Base-by-base conservation (phyloP, 441 rosid genomes). In the Euphorbia schlechtendalii region DNA sequence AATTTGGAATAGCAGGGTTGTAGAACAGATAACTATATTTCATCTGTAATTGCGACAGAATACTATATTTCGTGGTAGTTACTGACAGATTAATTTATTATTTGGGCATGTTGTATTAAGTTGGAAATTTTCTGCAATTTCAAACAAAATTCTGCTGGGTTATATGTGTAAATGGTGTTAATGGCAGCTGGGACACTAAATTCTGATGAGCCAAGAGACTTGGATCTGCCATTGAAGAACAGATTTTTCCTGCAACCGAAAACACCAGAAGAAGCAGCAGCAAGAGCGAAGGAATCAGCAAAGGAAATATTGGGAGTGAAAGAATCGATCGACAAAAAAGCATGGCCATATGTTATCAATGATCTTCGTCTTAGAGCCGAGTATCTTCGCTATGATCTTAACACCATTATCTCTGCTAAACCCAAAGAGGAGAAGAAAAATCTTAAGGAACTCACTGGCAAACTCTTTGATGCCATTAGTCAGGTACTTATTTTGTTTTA, bases 231-330 rank as follows among this genome's bases (percentile, higher is more conserved):
- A 17, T 64, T 74, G 62, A 90, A 84, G 73, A 62, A 81, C 0
- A 90, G 99, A 74, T 93, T 93, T 70, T 93, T 53, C 81, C 9
- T 93, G 38, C 99, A 93, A 65, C 85, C 93, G 43, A 76, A 85
- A 56, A 1, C 77, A 13, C 97, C 99, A 21, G 38, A 73, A 13
- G 76, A 81, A 74, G 99, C 99, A 15, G 93, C 86, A 12, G 76
- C 73, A 55, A 82, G 99, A 59, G 92, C 93, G n/a, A 93, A 93
- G 75, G 97, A 83, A 56, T 89, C 97, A 7, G 96, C 97, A 10
- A 81, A 88, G 79, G 97, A 90, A 3, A 93, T 93, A 49, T 27
- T 90, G 17, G 71, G 75, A 57, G 97, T 93, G 71, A 93, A 93
- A 83, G 58, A 61, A 7, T 58, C 80, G 48, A 93, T 93, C 43